Percentiles rank a stretch among this genome's conserved stretches.
phyloP scores from a whole-genome alignment of 768 basidiomycete species.

The Lenzites betulinus region DNA sequence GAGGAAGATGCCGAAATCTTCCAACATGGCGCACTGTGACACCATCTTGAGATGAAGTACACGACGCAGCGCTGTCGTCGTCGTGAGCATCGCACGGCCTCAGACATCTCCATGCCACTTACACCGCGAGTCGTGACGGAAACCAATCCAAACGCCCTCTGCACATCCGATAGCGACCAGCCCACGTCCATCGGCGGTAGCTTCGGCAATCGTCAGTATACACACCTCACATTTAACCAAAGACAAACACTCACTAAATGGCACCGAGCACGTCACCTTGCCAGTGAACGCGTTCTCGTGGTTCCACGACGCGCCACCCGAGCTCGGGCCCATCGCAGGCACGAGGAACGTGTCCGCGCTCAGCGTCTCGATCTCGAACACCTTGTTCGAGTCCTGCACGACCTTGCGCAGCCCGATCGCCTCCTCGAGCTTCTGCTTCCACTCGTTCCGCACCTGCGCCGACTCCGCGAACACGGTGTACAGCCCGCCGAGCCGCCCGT shows the following conservation, averaged over 20 bases:
- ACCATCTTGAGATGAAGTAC: conserved; percentile 93
- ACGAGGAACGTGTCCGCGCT: conserved; percentile 88
- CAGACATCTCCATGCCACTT: conserved; percentile 28
- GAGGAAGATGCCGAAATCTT: conserved; percentile 95
- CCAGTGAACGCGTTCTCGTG: conserved; percentile 74
- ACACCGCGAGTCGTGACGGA: conserved; percentile 88
- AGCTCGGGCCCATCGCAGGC: conserved; percentile 57
- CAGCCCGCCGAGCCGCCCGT: conserved; percentile 82
- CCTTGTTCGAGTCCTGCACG: conserved; percentile 92
- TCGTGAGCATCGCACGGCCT: background rate
- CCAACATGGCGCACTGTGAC: conserved; percentile 93
- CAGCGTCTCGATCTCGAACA: conserved; percentile 89
- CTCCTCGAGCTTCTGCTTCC: conserved; percentile 89
- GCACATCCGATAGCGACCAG: conserved; percentile 93
- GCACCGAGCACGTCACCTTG: conserved; percentile 93
- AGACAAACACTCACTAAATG: conserved; percentile 67
- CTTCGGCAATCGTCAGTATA: conserved; percentile 41
- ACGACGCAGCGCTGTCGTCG: conserved; percentile 74
- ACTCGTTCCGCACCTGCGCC: conserved; percentile 71
- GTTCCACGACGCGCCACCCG: conserved; percentile 53
- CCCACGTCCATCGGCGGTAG: conserved; percentile 78
- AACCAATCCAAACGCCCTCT: conserved; percentile 95
- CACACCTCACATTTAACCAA: background rate
- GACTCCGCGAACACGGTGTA: conserved; percentile 89
- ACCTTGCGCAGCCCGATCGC: conserved; percentile 82